These are phyloP conservation scores for Leccinum disarticulatum DNA, from an alignment of 768 basidiomycete genomes.

Conservation along the genomic window DNA sequence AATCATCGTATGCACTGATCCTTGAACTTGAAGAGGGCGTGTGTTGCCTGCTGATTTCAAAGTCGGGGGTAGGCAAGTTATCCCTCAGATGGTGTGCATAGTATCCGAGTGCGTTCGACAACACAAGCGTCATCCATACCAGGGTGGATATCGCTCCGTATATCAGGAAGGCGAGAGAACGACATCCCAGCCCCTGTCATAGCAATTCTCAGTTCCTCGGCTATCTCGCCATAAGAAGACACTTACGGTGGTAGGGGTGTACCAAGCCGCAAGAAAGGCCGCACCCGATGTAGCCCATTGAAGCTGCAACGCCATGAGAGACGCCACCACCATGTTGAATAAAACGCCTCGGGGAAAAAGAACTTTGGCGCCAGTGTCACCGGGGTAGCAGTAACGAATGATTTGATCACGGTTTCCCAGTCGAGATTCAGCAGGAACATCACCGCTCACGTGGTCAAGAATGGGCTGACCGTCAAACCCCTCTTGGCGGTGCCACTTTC, in stretches of 20 bases:
- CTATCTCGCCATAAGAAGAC: neutral
- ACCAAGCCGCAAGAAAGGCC: constrained; percentile 28
- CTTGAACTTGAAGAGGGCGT: neutral
- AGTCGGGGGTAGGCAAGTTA: neutral
- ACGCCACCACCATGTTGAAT: constrained; percentile 30
- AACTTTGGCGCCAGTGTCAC: neutral
- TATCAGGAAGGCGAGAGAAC: constrained; percentile 32
- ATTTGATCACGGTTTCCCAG: constrained; percentile 21
- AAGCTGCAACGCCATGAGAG: constrained; percentile 28
- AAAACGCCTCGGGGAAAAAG: constrained; percentile 24
- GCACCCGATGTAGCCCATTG: constrained; percentile 35
- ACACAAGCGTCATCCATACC: constrained; percentile 32
- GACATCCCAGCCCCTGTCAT: constrained; percentile 33
- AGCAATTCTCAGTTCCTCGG: neutral
- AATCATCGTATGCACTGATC: neutral
- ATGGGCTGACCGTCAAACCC: constrained; percentile 4
- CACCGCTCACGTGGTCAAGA: neutral
- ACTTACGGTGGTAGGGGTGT: constrained; percentile 31
- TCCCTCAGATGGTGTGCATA: constrained; percentile 12
- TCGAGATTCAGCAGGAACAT: constrained; percentile 15
- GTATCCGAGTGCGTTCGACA: constrained; percentile 28
- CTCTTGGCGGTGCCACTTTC: neutral
- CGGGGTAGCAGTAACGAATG: constrained; percentile 19
- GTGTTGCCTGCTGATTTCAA: neutral
- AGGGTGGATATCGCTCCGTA: constrained; percentile 31